Evolutionary conservation across 129 eudicot genomes (phyloP).

Genomic region (Deinandra increscens): DNA sequence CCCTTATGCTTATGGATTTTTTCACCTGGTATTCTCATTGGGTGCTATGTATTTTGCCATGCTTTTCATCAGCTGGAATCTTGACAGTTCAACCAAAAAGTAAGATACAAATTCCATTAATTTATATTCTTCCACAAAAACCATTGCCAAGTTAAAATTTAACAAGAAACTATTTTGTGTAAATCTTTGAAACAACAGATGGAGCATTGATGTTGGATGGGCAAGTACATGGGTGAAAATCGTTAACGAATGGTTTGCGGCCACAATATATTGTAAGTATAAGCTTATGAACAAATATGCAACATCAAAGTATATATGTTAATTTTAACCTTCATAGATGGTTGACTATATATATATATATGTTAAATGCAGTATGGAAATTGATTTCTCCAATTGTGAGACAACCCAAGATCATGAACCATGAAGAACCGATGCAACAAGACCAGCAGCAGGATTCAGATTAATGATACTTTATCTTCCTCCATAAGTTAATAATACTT

Average conservation of each 20-base stretch:
- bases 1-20: slow-evolving; percentile 84
- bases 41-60: slow-evolving; percentile 99
- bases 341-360: too few species aligned
- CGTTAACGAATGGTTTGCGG: slow-evolving; percentile 98
- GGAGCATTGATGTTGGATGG: slow-evolving; percentile 99
- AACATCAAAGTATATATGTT: neutral
- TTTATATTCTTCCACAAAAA: neutral
- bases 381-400: slow-evolving; percentile 73
- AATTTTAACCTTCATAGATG: slow-evolving; percentile 13
- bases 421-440: slow-evolving; percentile 50
- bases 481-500: slow-evolving; percentile 9
- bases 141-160: neutral
- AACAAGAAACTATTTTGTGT: neutral
- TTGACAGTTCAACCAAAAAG: slow-evolving; percentile 70
- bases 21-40: slow-evolving; percentile 82
- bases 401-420: slow-evolving; percentile 61
- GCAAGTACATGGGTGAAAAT: slow-evolving; percentile 99
- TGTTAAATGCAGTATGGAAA: slow-evolving; percentile 87
- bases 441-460: slow-evolving; percentile 36
- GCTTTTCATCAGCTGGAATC: slow-evolving; percentile 92
- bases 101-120: slow-evolving; percentile 34
- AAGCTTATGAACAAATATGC: neutral
- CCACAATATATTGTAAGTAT: slow-evolving; percentile 77
- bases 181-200: slow-evolving; percentile 41
- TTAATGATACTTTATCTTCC: slow-evolving; percentile 7